Evolutionary conservation across 2,329 filamentous ascomycete species (phyloP).

Genomic region (Alternaria novae-zelandiae): DNA sequence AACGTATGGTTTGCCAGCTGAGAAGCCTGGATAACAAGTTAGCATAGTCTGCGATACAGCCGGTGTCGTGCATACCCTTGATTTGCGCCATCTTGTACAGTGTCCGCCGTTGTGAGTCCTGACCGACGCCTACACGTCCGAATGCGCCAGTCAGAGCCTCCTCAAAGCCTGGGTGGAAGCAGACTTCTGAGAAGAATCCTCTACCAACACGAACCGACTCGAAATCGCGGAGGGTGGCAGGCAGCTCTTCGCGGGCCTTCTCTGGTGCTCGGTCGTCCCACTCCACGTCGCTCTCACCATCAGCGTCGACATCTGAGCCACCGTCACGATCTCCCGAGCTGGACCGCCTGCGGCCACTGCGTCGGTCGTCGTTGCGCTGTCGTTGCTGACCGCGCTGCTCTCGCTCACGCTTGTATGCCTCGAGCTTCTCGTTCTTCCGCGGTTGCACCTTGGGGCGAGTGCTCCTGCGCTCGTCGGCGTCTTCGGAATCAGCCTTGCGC

Average conservation of each 20-base stretch:
- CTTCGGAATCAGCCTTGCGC: slow-evolving; percentile 79
- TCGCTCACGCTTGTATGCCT: slow-evolving; percentile 63
- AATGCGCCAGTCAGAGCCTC: slow-evolving; percentile 82
- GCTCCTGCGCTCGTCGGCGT: slow-evolving; percentile 82
- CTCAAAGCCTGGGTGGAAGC: slow-evolving; percentile 92
- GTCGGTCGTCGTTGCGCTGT: slow-evolving; percentile 56
- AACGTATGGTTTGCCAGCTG: slow-evolving; percentile 80
- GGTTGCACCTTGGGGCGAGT: slow-evolving; percentile 55
- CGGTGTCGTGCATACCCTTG: slow-evolving; percentile 66
- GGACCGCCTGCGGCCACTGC: slow-evolving; percentile 54
- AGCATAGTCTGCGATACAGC: slow-evolving; percentile 18
- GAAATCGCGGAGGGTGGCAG: slow-evolving; percentile 78
- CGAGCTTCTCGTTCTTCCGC: slow-evolving; percentile 76
- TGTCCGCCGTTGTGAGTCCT: slow-evolving; percentile 74
- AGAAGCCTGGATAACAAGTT: slow-evolving; percentile 66
- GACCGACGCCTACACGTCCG: slow-evolving; percentile 81
- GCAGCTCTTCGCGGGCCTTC: slow-evolving; percentile 67
- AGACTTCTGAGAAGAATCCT: slow-evolving; percentile 85
- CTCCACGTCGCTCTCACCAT: slow-evolving; percentile 78
- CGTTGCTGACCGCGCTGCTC: slow-evolving; percentile 67
- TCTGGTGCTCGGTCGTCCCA: slow-evolving; percentile 67
- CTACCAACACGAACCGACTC: slow-evolving; percentile 84
- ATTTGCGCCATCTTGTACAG: slow-evolving; percentile 89
- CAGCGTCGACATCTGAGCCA: slow-evolving; percentile 65
- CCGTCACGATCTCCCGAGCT: slow-evolving; percentile 49